A percentile compares a stretch with the other conserved stretches of the same genome.
These are phyloP conservation scores for Quercus alba DNA, from an alignment of 306 rosid genomes.

Conservation along the genomic window DNA sequence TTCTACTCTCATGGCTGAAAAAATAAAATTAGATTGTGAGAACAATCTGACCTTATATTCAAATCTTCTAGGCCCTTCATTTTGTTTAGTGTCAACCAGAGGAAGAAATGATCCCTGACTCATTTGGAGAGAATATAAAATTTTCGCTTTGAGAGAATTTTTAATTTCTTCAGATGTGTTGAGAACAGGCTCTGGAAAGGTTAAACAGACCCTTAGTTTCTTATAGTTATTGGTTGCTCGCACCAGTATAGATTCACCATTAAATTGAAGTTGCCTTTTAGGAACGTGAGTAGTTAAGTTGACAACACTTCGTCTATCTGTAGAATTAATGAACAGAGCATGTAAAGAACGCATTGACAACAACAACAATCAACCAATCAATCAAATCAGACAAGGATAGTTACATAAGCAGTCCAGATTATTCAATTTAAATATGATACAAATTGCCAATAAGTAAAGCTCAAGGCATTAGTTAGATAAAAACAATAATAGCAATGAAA, in stretches of 20 bases:
- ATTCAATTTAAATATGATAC: background rate
- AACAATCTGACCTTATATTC: constrained; percentile 66
- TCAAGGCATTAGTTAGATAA: background rate
- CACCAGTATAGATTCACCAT: too few species aligned
- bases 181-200: constrained; percentile 69
- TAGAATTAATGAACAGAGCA: too few species aligned
- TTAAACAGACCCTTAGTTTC: constrained; percentile 56
- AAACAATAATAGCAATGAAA: background rate
- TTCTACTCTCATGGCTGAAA: too few species aligned
- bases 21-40: background rate
- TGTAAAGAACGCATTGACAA: background rate
- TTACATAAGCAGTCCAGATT: background rate
- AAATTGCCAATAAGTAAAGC: background rate
- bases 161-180: constrained; percentile 67
- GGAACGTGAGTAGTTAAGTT: too few species aligned
- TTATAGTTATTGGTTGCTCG: too few species aligned
- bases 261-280: too few species aligned
- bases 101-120: constrained; percentile 64
- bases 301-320: too few species aligned
- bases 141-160: background rate
- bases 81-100: constrained; percentile 16
- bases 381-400: too few species aligned
- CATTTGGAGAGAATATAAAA: constrained; percentile 19
- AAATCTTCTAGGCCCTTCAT: constrained; percentile 56
- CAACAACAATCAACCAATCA: background rate